Evolutionary conservation across 352 stramenopile species (phyloP).

Genomic region (Albugo laibachii): DNA sequence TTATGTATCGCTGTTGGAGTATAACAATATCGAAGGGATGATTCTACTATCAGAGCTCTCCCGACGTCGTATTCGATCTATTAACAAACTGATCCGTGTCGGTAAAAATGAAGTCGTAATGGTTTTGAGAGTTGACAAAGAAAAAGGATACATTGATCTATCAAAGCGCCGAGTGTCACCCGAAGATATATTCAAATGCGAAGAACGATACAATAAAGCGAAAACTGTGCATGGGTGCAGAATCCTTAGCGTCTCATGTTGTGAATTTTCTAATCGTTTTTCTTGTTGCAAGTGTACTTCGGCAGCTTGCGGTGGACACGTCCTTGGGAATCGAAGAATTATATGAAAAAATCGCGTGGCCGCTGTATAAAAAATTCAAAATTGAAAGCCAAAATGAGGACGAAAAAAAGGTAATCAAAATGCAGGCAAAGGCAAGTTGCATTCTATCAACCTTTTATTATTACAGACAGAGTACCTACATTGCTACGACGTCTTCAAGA

Average conservation of each 20-base stretch:
- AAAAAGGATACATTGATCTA: constrained; percentile 99
- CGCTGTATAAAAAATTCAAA: constrained; percentile 95
- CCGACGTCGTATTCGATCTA: constrained; percentile 95
- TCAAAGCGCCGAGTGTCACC: constrained; percentile 97
- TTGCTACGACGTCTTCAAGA: constrained; percentile 99
- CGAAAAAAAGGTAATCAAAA: constrained; percentile 33
- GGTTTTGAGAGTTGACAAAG: constrained; percentile 99
- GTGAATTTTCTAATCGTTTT: constrained; percentile 10
- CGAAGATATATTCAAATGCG: constrained; percentile 97
- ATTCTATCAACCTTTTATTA: neutral
- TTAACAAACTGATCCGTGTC: constrained; percentile 99
- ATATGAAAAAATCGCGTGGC: constrained; percentile 91
- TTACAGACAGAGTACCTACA: constrained; percentile 84
- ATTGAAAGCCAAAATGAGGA: constrained; percentile 57
- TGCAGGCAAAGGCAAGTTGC: neutral
- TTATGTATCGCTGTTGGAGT: constrained; percentile 99
- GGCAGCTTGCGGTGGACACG: constrained; percentile 70
- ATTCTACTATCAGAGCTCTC: constrained; percentile 98
- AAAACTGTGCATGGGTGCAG: constrained; percentile 98
- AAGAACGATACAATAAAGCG: constrained; percentile 99
- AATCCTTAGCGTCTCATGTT: constrained; percentile 52
- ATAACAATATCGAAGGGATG: constrained; percentile 99
- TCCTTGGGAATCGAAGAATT: constrained; percentile 55
- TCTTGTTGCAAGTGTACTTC: constrained; percentile 43
- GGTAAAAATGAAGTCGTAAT: constrained; percentile 99